Evolutionary conservation across 345 rosid species (phyloP).

Genomic region (Rubroshorea leprosula): DNA sequence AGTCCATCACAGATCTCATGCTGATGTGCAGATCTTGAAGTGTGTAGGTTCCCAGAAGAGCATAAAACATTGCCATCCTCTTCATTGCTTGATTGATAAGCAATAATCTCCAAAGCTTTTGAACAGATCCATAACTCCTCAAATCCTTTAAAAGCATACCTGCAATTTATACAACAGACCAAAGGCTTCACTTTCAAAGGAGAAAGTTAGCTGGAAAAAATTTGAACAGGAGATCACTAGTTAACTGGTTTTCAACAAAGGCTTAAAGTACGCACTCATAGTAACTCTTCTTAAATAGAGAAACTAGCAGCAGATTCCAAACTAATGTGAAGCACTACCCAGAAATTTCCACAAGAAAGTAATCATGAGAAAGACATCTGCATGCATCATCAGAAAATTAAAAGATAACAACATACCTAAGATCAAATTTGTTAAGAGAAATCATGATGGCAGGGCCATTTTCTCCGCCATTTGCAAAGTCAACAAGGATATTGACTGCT

Average conservation of each 20-base stretch:
- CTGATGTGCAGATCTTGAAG: constrained; percentile 25
- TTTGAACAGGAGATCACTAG: not conserved
- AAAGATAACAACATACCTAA: constrained; percentile 40
- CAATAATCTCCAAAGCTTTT: constrained; percentile 43
- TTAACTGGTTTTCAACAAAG: not conserved
- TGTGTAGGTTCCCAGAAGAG: constrained; percentile 40
- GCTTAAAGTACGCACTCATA: not conserved
- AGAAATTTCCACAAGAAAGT: constrained; percentile 11
- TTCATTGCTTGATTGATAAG: constrained; percentile 35
- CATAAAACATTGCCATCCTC: constrained; percentile 40
- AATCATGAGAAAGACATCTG: constrained; percentile 4
- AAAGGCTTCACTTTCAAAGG: not conserved
- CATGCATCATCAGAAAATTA: constrained; percentile 12
- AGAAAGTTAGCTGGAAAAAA: not conserved
- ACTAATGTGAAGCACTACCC: too few relatives aligned
- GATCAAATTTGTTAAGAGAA: constrained; percentile 37
- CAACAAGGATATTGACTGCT: constrained; percentile 38
- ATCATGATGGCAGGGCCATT: constrained; percentile 43
- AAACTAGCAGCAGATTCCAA: constrained; percentile 1
- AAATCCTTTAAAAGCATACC: constrained; percentile 47
- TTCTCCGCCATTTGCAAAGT: constrained; percentile 68
- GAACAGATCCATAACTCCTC: constrained; percentile 43
- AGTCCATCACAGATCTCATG: constrained; percentile 24
- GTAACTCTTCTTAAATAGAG: not conserved
- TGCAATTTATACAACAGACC: constrained; percentile 19